Evolutionary conservation across 179 eudicot genomes (phyloP), one percentile per base, ranked within the genome.

Genomic region (Silene vulgaris): DNA sequence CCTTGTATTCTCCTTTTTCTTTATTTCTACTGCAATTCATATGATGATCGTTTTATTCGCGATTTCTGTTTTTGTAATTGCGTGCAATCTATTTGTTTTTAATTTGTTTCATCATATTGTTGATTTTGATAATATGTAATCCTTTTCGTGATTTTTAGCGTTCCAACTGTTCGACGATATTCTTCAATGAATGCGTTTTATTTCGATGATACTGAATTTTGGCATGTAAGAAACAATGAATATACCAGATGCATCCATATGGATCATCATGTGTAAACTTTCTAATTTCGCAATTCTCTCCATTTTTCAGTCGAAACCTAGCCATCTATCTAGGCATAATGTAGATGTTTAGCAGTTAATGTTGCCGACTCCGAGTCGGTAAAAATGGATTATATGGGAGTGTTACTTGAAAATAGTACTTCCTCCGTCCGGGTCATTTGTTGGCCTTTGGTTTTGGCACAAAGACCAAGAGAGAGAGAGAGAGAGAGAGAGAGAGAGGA

Each of bases 131-230:
- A 3, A 7, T 35, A 35, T 7, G 40, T 5, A 7, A 7, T 23
- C 2, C 32, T 65, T 32, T 32, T 35, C 19, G 48, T 30, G 48
- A 32, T 68, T 68, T 29, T n/a, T 75, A 21, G 60, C 23, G 21
- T n/a, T 26, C 3, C 16, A 12, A 43, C 5, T 74, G 59, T 66
- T 74, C 21, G 71, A 63, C 37, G 76, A n/a, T 61, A 74, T 61
- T 19, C 56, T 20, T 40, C 40, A 35, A 40, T 61, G 40, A 74
- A 20, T 3, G 23, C 14, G 23, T 17, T 40, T 21, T 13, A 12
- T 73, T 37, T 62, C 16, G 66, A 59, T 21, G 50, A 17, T 35
- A 35, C 40, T 35, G 8, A 29, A 9, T 30, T 65, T 65, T 28
- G 8, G 69, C 8, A 1, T 65, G 69, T 29, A 29, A 65, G 50